Conservation (phyloP, 148 eudicot genomes). For the Pouteria glomerata region DNA sequence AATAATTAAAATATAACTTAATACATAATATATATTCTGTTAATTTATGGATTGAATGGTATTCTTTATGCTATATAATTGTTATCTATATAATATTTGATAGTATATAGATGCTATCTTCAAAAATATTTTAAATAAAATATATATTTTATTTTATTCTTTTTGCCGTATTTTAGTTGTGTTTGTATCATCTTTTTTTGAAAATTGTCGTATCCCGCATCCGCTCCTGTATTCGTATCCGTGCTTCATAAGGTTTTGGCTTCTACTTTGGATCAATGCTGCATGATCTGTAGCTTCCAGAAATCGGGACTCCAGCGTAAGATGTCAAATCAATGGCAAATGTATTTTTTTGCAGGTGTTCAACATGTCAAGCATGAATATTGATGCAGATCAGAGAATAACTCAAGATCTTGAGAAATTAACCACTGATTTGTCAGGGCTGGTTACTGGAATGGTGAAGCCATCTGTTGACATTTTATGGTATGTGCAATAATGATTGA, state of each 20-base stretch:
- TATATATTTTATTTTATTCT: too few species aligned
- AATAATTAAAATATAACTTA: too few species aligned
- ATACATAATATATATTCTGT: too few species aligned
- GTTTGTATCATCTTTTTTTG: too few species aligned
- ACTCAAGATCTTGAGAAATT: constrained; percentile 95
- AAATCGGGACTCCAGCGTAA: neutral
- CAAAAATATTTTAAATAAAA: too few species aligned
- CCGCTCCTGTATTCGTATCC: too few species aligned
- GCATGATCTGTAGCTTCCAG: neutral
- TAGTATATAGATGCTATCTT: too few species aligned
- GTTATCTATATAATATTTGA: too few species aligned
- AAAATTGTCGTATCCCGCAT: too few species aligned
- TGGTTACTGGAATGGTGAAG: constrained; percentile 97
- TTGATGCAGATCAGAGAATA: constrained; percentile 92
- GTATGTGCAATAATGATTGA: constrained; percentile 24
- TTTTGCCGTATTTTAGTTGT: too few species aligned
- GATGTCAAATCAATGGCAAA: neutral
- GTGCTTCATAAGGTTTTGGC: constrained; percentile 11
- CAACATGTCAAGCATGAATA: constrained; percentile 57
- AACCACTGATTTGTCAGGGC: constrained; percentile 78
- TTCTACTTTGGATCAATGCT: neutral
- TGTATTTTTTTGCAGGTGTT: constrained; percentile 52
- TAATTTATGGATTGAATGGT: too few species aligned
- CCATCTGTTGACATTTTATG: constrained; percentile 95
- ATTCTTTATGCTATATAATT: too few species aligned